Conservation (phyloP, 345 rosid species). For the Linum trigynum region DNA sequence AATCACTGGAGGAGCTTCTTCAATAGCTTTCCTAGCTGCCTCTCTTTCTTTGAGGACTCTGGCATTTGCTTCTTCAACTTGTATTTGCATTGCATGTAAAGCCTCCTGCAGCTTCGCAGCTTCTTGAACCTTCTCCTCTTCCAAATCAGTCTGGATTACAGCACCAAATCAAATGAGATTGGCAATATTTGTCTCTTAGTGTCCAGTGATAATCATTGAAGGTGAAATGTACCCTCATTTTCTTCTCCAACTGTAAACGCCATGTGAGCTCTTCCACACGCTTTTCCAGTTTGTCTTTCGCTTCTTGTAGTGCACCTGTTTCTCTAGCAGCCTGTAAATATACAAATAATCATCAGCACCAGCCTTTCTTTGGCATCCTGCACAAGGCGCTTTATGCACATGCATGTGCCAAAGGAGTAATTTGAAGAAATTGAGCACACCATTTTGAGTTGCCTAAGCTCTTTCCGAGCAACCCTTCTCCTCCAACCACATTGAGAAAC, state of each 20-base stretch:
- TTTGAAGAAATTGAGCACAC: constrained; percentile 28
- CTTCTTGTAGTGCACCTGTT: constrained; percentile 97
- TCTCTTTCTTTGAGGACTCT: constrained; percentile 69
- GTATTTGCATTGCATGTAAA: constrained; percentile 62
- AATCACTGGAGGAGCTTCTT: constrained; percentile 92
- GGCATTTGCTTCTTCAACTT: constrained; percentile 86
- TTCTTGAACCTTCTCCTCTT: constrained; percentile 93
- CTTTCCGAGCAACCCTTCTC: constrained; percentile 80
- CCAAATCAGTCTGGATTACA: constrained; percentile 63
- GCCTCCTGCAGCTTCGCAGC: constrained; percentile 74
- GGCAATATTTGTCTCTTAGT: neutral
- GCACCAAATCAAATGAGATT: constrained; percentile 4
- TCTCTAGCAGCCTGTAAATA: constrained; percentile 74
- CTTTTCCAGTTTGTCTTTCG: constrained; percentile 95
- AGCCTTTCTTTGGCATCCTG: neutral
- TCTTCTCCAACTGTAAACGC: constrained; percentile 95
- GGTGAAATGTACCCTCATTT: constrained; percentile 58
- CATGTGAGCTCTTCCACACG: constrained; percentile 96
- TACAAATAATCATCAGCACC: constrained; percentile 17
- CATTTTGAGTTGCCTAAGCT: constrained; percentile 87
- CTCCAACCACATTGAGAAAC: constrained; percentile 95
- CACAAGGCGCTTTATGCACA: neutral
- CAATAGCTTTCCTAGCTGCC: constrained; percentile 88
- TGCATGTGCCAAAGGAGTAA: constrained; percentile 8
- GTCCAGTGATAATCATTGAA: too few relatives aligned